Evolutionary conservation across 1,139 yeast genomes (phyloP).

Genomic region (Lodderomyces jiufengensis): DNA sequence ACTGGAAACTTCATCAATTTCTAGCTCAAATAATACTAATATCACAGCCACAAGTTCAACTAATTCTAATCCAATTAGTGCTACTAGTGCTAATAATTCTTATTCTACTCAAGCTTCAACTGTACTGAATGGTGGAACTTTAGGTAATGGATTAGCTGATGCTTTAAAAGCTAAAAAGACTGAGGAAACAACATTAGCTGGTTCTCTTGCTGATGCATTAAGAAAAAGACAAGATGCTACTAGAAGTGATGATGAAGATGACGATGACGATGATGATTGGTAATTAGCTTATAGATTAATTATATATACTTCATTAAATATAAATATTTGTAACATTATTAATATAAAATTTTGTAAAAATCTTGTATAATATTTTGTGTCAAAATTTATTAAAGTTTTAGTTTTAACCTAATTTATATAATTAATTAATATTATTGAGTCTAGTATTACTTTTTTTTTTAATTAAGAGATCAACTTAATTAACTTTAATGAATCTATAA

Average conservation of each 20-base stretch:
- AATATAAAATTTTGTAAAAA: no score
- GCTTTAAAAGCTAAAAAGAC: conserved; percentile 67
- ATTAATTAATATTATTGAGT: not conserved
- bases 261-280: conserved; percentile 62
- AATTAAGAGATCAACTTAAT: no score
- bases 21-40: conserved; percentile 29
- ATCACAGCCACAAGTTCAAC: conserved; percentile 31
- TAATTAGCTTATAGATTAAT: conserved; percentile 7
- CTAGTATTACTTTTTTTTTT: not conserved
- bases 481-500: not conserved
- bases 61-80: conserved; percentile 10
- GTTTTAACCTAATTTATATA: not conserved
- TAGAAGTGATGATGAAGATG: conserved; percentile 71
- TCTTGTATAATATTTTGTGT: no score
- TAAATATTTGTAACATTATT: no score
- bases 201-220: conserved; percentile 86
- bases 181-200: conserved; percentile 67
- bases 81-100: conserved; percentile 13
- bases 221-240: conserved; percentile 80
- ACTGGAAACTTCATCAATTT: conserved; percentile 56
- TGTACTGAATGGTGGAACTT: conserved; percentile 13
- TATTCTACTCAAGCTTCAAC: conserved; percentile 14
- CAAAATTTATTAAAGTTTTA: no score
- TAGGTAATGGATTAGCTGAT: conserved; percentile 71
- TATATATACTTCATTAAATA: no score